phyloP scores from a whole-genome alignment of 2,329 filamentous ascomycete species.

The Fragosphaeria purpurea region DNA sequence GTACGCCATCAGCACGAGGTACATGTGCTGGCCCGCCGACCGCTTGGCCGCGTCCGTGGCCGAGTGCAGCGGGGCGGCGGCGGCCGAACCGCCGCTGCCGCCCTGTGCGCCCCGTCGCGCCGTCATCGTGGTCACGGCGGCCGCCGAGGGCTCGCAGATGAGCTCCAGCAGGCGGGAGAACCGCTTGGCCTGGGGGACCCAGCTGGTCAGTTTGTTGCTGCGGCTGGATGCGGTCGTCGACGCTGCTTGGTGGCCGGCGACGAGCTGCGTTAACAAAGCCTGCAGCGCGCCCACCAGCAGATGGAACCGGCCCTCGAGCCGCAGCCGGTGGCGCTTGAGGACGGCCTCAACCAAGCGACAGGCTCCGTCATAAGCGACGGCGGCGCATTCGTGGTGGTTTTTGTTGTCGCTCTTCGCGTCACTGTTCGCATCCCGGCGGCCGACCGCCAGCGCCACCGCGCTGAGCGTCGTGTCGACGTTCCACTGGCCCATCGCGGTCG shows the following conservation, averaged over 20 bases:
- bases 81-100: neutral
- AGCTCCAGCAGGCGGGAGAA: constrained; percentile 22
- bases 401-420: neutral
- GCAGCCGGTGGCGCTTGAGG: constrained; percentile 48
- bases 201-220: constrained; percentile 21
- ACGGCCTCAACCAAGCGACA: constrained; percentile 46
- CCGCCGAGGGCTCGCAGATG: constrained; percentile 45
- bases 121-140: constrained; percentile 33
- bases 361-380: constrained; percentile 33
- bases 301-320: constrained; percentile 53
- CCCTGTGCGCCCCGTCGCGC: neutral
- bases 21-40: constrained; percentile 52
- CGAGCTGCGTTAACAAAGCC: constrained; percentile 43
- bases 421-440: constrained; percentile 12
- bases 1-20: constrained; percentile 48
- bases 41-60: constrained; percentile 52
- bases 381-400: constrained; percentile 11
- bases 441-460: constrained; percentile 29
- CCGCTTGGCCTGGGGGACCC: constrained; percentile 35
- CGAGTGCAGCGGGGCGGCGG: constrained; percentile 36
- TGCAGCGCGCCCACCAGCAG: constrained; percentile 45
- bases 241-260: constrained; percentile 27
- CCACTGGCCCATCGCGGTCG: constrained; percentile 45
- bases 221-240: constrained; percentile 16
- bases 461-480: constrained; percentile 45